Evolutionary conservation across 208 protist species (phyloP).

Genomic region (Histomonas meleagridis): DNA sequence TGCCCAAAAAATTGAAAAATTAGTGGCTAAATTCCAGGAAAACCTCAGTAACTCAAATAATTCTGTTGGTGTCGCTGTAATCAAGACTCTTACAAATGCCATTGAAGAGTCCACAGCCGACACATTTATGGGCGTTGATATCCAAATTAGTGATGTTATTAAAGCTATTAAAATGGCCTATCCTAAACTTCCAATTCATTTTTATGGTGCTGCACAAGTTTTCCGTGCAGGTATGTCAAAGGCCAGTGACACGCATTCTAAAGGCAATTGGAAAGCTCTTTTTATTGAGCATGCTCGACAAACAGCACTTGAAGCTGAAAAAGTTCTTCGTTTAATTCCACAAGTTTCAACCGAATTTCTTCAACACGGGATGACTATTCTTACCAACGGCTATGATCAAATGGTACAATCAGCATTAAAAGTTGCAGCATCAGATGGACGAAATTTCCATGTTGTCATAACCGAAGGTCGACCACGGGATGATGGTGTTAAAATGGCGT

Average conservation of each 20-base stretch:
- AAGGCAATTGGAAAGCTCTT: background rate
- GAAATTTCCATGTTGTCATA: background rate
- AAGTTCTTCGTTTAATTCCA: background rate
- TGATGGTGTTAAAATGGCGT: background rate
- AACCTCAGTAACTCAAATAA: background rate
- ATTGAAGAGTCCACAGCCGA: background rate
- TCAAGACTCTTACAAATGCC: background rate
- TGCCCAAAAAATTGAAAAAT: too few relatives aligned
- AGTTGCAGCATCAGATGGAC: background rate
- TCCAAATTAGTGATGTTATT: background rate
- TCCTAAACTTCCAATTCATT: slow-evolving; percentile 6
- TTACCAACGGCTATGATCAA: background rate
- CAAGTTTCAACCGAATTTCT: background rate
- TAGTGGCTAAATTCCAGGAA: background rate
- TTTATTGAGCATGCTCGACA: background rate
- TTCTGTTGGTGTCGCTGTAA: background rate
- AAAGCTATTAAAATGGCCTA: background rate
- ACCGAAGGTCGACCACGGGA: background rate
- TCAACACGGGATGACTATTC: slow-evolving; percentile 4
- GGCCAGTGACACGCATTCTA: background rate
- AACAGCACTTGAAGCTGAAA: background rate
- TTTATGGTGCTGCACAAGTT: background rate
- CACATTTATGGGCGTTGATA: background rate
- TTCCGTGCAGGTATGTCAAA: background rate
- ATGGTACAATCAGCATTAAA: background rate